Conservation (phyloP, 2,329 filamentous ascomycete genomes). For the Blastomyces gilchristii region DNA sequence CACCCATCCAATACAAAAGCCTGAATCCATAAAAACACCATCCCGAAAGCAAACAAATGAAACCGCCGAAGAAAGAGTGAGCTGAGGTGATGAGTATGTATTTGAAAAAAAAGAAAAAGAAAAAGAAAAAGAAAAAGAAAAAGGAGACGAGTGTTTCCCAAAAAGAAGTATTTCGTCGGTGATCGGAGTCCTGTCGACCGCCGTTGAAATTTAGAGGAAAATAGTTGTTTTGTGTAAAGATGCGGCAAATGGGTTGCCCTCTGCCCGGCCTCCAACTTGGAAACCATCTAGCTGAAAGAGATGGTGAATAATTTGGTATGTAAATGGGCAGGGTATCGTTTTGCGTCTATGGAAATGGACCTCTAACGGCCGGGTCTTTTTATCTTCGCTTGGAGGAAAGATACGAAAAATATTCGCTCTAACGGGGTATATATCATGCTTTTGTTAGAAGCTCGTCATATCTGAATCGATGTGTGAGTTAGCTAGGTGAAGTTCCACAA, state of each 20-base stretch:
- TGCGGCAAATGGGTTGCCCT: background rate
- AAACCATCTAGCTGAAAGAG: background rate
- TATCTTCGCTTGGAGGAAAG: background rate
- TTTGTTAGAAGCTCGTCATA: slow-evolving; percentile 43
- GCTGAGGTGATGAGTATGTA: background rate
- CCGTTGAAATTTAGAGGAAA: background rate
- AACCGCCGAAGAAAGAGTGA: background rate
- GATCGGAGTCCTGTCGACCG: background rate
- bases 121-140: background rate
- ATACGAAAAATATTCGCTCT: background rate
- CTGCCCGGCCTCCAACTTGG: background rate
- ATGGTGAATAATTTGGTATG: background rate
- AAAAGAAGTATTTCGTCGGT: background rate
- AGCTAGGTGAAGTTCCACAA: background rate
- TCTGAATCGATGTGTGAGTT: slow-evolving; percentile 27
- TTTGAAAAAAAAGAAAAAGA: too few species aligned
- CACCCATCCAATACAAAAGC: background rate
- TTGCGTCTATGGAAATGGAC: background rate
- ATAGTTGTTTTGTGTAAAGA: background rate
- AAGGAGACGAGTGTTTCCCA: background rate
- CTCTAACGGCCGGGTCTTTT: background rate
- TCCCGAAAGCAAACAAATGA: background rate
- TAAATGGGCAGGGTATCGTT: background rate
- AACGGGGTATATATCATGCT: background rate
- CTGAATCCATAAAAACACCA: background rate